Percentiles rank a stretch among this genome's conserved stretches.
These are phyloP conservation scores for Ophiostoma populinum DNA, from an alignment of 2,329 filamentous ascomycete species.

Conservation along the genomic window DNA sequence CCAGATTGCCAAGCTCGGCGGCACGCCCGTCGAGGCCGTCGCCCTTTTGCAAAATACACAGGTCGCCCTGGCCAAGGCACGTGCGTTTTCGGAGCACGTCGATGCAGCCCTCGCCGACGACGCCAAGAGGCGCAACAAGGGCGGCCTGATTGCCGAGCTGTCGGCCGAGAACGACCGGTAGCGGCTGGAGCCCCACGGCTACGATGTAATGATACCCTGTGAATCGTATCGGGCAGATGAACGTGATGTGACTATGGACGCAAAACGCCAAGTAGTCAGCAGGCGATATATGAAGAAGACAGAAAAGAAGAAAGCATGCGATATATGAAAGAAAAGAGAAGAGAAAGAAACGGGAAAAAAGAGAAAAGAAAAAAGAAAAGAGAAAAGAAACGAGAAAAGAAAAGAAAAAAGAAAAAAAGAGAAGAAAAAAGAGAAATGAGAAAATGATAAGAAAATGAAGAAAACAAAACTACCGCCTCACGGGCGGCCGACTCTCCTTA, in stretches of 20 bases:
- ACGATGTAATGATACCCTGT: slow-evolving; percentile 12
- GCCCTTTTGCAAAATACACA: slow-evolving; percentile 60
- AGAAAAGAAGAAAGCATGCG: slow-evolving; percentile 1
- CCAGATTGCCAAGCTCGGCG: slow-evolving; percentile 80
- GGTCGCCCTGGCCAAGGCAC: slow-evolving; percentile 60
- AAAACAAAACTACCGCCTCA: slow-evolving; percentile 54
- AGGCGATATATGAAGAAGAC: no score
- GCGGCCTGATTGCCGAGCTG: slow-evolving; percentile 59
- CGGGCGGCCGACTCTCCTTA: slow-evolving; percentile 76
- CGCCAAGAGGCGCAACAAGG: slow-evolving; percentile 57
- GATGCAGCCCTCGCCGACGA: slow-evolving; percentile 61
- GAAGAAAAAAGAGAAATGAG: not conserved
- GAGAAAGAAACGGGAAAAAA: not conserved
- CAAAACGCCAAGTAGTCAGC: no score
- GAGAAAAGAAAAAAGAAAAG: not conserved
- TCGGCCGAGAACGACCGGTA: slow-evolving; percentile 74
- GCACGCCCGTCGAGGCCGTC: slow-evolving; percentile 64
- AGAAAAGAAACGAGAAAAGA: not conserved
- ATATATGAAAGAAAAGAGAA: no score
- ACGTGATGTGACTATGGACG: no score
- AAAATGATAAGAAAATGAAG: not conserved
- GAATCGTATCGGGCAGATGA: no score
- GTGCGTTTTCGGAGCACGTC: slow-evolving; percentile 60
- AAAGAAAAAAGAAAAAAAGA: not conserved
- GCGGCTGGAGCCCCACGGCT: slow-evolving; percentile 12